A percentile compares a stretch with the other conserved stretches of the same genome.
Conservation (phyloP, 257 asterid genomes). For the Solanum pennellii region DNA sequence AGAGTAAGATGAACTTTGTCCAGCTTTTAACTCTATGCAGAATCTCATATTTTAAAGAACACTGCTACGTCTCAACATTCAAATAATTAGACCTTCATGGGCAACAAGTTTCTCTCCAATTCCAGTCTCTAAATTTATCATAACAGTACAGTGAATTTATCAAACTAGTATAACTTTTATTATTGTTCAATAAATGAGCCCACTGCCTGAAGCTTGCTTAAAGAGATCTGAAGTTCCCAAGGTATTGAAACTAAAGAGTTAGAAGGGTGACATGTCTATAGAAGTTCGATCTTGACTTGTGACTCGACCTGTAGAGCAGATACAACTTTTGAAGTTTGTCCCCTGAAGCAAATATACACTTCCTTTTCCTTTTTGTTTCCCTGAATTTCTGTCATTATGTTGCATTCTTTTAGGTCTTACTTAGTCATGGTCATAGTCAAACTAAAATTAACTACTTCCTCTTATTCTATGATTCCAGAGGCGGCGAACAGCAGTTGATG, state of each 20-base stretch:
- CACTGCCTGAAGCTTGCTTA: background rate
- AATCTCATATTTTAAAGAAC: background rate
- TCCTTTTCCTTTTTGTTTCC: background rate
- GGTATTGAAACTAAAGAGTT: background rate
- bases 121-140: background rate
- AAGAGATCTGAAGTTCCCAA: background rate
- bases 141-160: background rate
- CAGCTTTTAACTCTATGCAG: background rate
- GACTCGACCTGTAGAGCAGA: background rate
- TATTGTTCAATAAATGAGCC: background rate
- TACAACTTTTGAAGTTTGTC: background rate
- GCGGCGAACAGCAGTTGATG: conserved; percentile 90
- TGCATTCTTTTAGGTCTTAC: background rate
- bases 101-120: background rate
- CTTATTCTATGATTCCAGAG: conserved; percentile 37
- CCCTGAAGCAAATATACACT: background rate
- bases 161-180: background rate
- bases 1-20: background rate
- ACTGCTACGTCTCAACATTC: background rate
- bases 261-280: background rate
- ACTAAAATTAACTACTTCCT: background rate
- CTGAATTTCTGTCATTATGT: background rate
- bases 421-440: background rate
- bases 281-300: background rate
- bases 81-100: background rate